Conservation (phyloP, 2,329 filamentous ascomycete genomes). For the Fusarium sp. region DNA sequence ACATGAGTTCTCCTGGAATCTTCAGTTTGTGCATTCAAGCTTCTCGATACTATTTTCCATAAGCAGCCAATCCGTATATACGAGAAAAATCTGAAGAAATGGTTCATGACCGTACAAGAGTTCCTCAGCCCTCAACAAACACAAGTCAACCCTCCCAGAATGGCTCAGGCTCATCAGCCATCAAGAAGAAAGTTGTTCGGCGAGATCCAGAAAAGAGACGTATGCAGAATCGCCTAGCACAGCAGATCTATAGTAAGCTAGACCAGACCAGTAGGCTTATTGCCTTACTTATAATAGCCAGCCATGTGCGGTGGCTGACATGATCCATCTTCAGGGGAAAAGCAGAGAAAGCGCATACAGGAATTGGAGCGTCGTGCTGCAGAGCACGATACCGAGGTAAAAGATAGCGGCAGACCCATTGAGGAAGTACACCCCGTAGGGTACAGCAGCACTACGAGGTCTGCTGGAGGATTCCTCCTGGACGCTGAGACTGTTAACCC, state of each 20-base stretch:
- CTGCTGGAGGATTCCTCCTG: not conserved
- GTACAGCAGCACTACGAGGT: not conserved
- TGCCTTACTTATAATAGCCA: conserved; percentile 3
- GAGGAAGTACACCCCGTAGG: not conserved
- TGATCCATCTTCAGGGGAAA: conserved; percentile 45
- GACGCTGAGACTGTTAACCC: conserved; percentile 35
- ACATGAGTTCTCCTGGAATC: conserved; percentile 22
- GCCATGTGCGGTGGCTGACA: conserved; percentile 35
- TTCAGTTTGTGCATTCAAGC: conserved; percentile 1
- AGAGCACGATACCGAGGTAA: not conserved
- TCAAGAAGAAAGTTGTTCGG: conserved; percentile 31
- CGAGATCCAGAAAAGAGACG: conserved; percentile 45
- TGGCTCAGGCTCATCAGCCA: conserved; percentile 2
- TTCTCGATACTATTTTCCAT: not conserved
- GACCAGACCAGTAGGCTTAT: not conserved
- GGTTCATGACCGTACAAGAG: conserved; percentile 19
- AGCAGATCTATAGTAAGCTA: conserved; percentile 66
- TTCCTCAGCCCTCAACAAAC: not conserved
- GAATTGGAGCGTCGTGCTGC: conserved; percentile 45
- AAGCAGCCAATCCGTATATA: not conserved
- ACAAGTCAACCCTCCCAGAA: not conserved
- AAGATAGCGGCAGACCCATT: not conserved
- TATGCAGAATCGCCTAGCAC: conserved; percentile 46
- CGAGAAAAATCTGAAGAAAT: not conserved
- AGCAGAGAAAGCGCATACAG: conserved; percentile 45